Base-by-base conservation (phyloP, 306 rosid species). In the Ammopiptanthus mongolicus region DNA sequence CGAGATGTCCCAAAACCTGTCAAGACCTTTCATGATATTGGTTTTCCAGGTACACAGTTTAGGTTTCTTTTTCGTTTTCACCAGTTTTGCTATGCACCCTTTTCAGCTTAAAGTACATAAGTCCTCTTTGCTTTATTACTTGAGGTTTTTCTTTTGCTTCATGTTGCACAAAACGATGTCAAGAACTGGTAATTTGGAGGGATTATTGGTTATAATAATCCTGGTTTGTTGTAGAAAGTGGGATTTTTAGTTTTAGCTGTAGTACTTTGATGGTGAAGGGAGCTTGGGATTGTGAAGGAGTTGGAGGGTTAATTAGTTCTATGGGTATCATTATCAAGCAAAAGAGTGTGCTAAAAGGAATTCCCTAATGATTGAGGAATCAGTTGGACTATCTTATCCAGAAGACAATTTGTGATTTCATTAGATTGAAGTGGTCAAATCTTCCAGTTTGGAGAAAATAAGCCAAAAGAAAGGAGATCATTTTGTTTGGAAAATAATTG, bases 1-100 rank as follows among this genome's bases (percentile, higher is more conserved):
- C 91, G 88, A 12, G 99, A 92, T 79, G 91, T 95, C 36, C 99
- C 99, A n/a, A 92, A 87, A 64, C 99, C 99, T 22, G 91, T 95
- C 82, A 89, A 90, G 85, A 77, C 84, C 67, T 95, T 95, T 56
- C 70, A 73, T 2, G 97, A 90, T 76, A 85, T 82, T 33, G 96
- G 97, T 37, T 95, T 95, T 85, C 99, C 99, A n/a, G 99, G 99
- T 95, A 81, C 33, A 5, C 55, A 6, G 23, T 69, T 47, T 6
- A 1, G 18, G 41, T 57, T 34, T 47, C 6, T 8, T 22, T 8
- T 18, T 39, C 3, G 25, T 57, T 60, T 14, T 12, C 13, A 13
- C 13, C 17, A 44, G 13, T 69, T 31, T 51, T 51, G 8, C 25
- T 28, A 29, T 18, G 4, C 42, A 42, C 12, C 44, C 33, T 42